Conservation (phyloP, 352 stramenopile species). For the Phytophthora ohioensis region DNA sequence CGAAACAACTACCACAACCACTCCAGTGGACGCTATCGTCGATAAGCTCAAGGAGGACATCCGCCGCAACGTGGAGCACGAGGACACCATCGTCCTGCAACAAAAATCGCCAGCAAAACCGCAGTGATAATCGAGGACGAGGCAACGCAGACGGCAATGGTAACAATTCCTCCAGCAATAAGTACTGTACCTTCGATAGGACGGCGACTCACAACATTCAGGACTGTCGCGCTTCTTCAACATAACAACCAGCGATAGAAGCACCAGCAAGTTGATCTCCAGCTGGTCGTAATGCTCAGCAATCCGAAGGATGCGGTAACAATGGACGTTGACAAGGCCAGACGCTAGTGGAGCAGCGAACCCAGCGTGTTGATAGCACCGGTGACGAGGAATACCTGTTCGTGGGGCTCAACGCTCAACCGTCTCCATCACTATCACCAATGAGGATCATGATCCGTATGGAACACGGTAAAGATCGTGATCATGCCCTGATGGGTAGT, state of each 20-base stretch:
- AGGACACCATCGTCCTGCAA: no score
- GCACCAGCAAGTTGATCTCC: constrained; percentile 8
- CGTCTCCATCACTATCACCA: neutral
- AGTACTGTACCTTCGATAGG: constrained; percentile 19
- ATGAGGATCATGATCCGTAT: neutral
- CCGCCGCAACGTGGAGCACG: no score
- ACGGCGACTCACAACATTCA: constrained; percentile 14
- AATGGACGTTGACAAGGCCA: no score
- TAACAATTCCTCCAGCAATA: neutral
- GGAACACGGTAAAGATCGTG: no score
- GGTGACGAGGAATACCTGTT: constrained; percentile 23
- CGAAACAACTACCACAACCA: no score
- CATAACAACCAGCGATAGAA: constrained; percentile 3
- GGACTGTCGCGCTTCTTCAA: constrained; percentile 3
- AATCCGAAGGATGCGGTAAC: no score
- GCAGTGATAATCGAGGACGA: no score
- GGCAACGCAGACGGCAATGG: no score
- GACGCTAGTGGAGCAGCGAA: no score
- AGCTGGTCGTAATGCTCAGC: neutral
- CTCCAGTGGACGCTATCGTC: no score
- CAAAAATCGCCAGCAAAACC: no score
- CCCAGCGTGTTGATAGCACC: neutral
- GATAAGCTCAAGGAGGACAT: no score
- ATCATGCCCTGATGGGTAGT: neutral
- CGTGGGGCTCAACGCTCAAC: constrained; percentile 2